phyloP scores from a whole-genome alignment of 352 stramenopile genomes.

The Phytophthora tubulina region DNA sequence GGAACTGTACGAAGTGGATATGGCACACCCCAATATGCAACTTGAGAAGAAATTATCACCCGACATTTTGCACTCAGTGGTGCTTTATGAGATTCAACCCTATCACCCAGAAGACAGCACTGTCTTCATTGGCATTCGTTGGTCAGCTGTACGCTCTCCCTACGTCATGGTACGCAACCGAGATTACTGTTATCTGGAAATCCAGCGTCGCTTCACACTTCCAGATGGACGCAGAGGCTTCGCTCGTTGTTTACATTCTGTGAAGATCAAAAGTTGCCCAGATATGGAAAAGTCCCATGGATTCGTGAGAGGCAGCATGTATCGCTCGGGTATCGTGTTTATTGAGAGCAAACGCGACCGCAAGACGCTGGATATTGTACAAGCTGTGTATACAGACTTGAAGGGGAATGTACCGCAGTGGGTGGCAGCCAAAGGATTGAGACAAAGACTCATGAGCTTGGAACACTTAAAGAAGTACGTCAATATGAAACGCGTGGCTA shows the following conservation, averaged over 20 bases:
- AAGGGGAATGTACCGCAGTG: constrained; percentile 82
- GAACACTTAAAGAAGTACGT: constrained; percentile 86
- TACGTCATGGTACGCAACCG: constrained; percentile 82
- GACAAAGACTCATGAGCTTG: constrained; percentile 74
- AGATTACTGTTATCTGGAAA: constrained; percentile 84
- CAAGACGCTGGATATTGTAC: constrained; percentile 79
- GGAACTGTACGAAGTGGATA: constrained; percentile 80
- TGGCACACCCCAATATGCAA: constrained; percentile 77
- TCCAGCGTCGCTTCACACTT: constrained; percentile 74
- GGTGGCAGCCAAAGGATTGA: constrained; percentile 67
- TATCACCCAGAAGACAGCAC: constrained; percentile 63
- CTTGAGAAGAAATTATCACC: constrained; percentile 79
- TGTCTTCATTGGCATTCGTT: constrained; percentile 82
- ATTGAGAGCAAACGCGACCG: constrained; percentile 80
- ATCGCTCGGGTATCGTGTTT: constrained; percentile 83
- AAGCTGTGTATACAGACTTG: constrained; percentile 85
- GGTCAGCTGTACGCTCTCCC: constrained; percentile 73
- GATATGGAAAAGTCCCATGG: constrained; percentile 85
- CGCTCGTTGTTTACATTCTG: constrained; percentile 79
- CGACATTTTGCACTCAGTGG: constrained; percentile 80
- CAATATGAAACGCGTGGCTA: constrained; percentile 81
- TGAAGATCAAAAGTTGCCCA: constrained; percentile 88
- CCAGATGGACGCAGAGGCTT: constrained; percentile 69
- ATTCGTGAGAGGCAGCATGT: constrained; percentile 85
- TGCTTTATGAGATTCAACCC: constrained; percentile 79